phyloP scores from a whole-genome alignment of 73 alveolate species.

The Uronychia binucleata region DNA sequence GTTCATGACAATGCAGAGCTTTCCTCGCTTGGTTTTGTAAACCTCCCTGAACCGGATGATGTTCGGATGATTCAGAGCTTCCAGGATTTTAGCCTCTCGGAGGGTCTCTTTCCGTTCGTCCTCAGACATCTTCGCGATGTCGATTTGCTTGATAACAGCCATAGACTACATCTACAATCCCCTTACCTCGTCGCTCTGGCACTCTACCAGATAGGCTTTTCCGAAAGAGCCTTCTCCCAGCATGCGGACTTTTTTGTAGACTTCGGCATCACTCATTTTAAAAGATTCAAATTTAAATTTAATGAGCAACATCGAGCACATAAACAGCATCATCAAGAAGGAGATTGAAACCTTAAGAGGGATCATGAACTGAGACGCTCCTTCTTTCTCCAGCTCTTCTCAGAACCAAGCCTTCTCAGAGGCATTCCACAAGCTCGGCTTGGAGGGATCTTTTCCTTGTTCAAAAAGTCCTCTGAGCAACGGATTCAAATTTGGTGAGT shows the following conservation, averaged over 20 bases:
- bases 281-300: not conserved
- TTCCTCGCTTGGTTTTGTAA: constrained; percentile 73
- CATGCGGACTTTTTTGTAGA: constrained; percentile 73
- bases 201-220: constrained; percentile 90
- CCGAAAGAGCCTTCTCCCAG: constrained; percentile 95
- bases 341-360: not conserved
- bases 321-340: not conserved
- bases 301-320: not conserved
- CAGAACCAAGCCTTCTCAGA: not conserved
- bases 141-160: constrained; percentile 80
- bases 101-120: constrained; percentile 80
- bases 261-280: constrained; percentile 35
- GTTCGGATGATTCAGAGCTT: constrained; percentile 90
- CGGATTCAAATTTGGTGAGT: no score
- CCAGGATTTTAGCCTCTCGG: constrained; percentile 85
- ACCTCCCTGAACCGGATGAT: constrained; percentile 90
- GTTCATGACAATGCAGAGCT: constrained; percentile 71
- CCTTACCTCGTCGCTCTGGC: constrained; percentile 71
- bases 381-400: not conserved
- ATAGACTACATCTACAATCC: not conserved
- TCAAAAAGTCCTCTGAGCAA: no score
- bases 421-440: not conserved
- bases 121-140: constrained; percentile 73
- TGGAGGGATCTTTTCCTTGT: no score
- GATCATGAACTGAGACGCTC: not conserved